Evolutionary conservation across 768 basidiomycete species (phyloP).

Genomic region (Suillus subluteus): DNA sequence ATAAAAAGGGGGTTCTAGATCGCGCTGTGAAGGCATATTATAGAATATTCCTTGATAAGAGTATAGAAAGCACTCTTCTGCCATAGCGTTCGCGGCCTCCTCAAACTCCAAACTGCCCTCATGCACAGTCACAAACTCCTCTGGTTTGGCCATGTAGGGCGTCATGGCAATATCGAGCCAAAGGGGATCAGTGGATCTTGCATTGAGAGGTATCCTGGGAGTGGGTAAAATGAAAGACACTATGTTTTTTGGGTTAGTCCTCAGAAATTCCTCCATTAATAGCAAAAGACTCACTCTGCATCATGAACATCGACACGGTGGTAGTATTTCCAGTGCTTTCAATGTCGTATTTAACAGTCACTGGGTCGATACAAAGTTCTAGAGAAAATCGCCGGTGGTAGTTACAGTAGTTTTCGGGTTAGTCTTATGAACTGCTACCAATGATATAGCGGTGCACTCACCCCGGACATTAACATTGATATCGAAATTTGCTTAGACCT

Average conservation of each 20-base stretch:
- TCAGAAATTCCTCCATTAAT: too few relatives aligned
- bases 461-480: background rate
- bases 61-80: background rate
- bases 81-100: background rate
- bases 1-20: background rate
- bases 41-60: background rate
- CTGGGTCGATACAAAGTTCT: background rate
- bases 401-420: background rate
- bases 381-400: background rate
- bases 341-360: too few relatives aligned
- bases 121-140: background rate
- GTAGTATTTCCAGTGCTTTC: too few relatives aligned
- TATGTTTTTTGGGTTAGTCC: background rate
- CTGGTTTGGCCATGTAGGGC: background rate
- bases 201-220: conserved; percentile 3
- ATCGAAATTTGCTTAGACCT: too few relatives aligned
- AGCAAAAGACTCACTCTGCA: background rate
- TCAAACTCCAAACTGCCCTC: conserved; percentile 1
- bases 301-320: background rate
- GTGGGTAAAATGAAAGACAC: background rate
- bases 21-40: background rate
- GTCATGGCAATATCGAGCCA: background rate
- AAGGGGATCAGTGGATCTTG: background rate
- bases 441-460: background rate
- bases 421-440: background rate